Percentiles rank a stretch among this genome's conserved stretches.
Conservation (phyloP, 306 rosid species). For the Hippophae gyantsensis region DNA sequence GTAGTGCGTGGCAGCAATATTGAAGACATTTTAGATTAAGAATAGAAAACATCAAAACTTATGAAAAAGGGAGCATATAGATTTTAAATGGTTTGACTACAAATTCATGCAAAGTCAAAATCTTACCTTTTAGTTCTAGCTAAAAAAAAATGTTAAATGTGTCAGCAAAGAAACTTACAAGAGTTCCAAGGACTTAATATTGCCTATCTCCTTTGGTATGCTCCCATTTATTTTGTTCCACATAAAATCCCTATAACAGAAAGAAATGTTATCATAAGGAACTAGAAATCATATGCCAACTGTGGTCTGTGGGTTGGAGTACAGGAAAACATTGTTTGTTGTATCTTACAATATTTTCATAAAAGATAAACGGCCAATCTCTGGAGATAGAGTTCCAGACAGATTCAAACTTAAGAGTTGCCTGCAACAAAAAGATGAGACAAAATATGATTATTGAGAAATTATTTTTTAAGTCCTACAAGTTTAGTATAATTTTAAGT, state of each 20-base stretch:
- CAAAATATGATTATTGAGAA: no score
- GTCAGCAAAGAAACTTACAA: conserved; percentile 49
- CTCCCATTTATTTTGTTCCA: conserved; percentile 74
- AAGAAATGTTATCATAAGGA: conserved; percentile 24
- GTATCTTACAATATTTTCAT: conserved; percentile 62
- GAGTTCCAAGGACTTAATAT: conserved; percentile 51
- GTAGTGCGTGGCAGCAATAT: background rate
- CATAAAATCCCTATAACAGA: conserved; percentile 71
- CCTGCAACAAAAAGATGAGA: conserved; percentile 36
- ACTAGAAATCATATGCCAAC: conserved; percentile 15
- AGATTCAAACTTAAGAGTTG: conserved; percentile 50
- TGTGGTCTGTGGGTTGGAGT: conserved; percentile 4
- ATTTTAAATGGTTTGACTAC: no score
- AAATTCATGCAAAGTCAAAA: no score
- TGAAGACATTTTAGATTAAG: no score
- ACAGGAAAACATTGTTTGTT: background rate
- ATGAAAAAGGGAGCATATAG: no score
- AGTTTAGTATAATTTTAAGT: no score
- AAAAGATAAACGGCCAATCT: conserved; percentile 46
- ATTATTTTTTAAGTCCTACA: no score
- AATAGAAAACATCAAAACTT: no score
- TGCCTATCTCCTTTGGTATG: conserved; percentile 81
- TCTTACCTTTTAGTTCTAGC: no score
- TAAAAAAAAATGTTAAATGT: background rate
- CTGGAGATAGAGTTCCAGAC: conserved; percentile 68